Conservation (phyloP, 352 stramenopile species). For the Phytophthora pini region DNA sequence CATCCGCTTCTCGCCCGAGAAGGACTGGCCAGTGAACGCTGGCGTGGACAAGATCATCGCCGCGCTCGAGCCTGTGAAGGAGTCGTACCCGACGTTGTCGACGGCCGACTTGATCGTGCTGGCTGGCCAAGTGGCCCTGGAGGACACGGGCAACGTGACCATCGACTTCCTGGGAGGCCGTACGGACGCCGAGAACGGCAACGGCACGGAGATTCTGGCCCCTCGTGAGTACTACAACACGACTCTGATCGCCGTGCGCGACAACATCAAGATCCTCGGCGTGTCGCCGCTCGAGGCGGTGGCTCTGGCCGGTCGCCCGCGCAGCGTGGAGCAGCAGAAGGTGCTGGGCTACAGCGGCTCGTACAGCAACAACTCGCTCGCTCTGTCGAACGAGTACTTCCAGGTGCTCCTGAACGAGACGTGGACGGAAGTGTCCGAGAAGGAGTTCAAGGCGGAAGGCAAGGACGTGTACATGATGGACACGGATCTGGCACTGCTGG, state of each 20-base stretch:
- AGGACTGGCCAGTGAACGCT: slow-evolving; percentile 64
- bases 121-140: slow-evolving; percentile 53
- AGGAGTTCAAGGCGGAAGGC: slow-evolving; percentile 30
- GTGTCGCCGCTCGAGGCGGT: slow-evolving; percentile 94
- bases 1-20: slow-evolving; percentile 87
- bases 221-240: slow-evolving; percentile 82
- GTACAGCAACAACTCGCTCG: slow-evolving; percentile 76
- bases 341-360: slow-evolving; percentile 80
- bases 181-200: slow-evolving; percentile 77
- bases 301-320: slow-evolving; percentile 89
- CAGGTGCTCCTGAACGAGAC: slow-evolving; percentile 33
- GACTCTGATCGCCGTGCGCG: slow-evolving; percentile 84
- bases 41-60: slow-evolving; percentile 47
- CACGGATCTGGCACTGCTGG: slow-evolving; percentile 32
- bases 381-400: slow-evolving; percentile 78
- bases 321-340: slow-evolving; percentile 91
- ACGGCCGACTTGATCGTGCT: slow-evolving; percentile 95
- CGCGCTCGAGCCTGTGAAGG: slow-evolving; percentile 87
- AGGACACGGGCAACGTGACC: slow-evolving; percentile 22
- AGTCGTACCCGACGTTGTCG: slow-evolving; percentile 86
- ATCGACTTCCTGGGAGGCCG: slow-evolving; percentile 43
- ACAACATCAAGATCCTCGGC: slow-evolving; percentile 93
- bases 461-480: slow-evolving; percentile 36
- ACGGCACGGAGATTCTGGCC: slow-evolving; percentile 87
- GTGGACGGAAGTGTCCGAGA: slow-evolving; percentile 27